A percentile compares a stretch with the other conserved stretches of the same genome.
Conservation (phyloP, 2,329 filamentous ascomycete species). For the Aspergillus caelatus region DNA sequence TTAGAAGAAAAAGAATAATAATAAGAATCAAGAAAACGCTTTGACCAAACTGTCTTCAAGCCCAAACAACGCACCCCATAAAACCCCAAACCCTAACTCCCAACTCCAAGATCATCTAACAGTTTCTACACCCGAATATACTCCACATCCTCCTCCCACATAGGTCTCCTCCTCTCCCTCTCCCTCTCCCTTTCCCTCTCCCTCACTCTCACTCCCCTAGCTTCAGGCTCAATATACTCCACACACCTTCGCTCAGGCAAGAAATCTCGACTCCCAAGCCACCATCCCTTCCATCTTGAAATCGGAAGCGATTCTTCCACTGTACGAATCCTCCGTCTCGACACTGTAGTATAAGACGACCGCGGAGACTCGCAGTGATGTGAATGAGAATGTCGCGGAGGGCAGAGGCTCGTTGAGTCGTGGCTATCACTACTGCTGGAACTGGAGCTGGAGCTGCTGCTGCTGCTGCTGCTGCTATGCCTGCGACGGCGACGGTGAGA, state of each 20-base stretch:
- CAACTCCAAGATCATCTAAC: neutral
- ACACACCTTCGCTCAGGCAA: constrained; percentile 13
- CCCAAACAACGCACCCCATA: neutral
- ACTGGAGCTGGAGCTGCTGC: neutral
- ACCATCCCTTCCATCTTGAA: neutral
- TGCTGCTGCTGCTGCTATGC: constrained; percentile 4
- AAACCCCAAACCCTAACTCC: neutral
- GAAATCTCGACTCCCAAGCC: constrained; percentile 5
- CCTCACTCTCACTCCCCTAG: neutral
- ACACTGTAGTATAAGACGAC: constrained; percentile 17
- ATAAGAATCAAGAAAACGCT: neutral
- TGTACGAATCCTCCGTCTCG: constrained; percentile 12
- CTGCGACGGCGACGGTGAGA: neutral
- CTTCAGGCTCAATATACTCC: constrained; percentile 18
- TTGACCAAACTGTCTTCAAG: neutral
- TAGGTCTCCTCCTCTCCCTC: constrained; percentile 5
- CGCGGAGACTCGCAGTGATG: constrained; percentile 1
- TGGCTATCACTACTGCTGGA: constrained; percentile 5
- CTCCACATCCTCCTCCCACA: constrained; percentile 17
- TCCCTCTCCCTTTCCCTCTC: neutral
- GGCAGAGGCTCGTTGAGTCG: neutral
- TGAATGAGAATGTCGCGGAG: neutral
- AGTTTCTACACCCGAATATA: constrained; percentile 20
- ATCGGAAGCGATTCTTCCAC: constrained; percentile 17
- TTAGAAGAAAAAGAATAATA: neutral